Evolutionary conservation across 176 grass and related monocot species (phyloP), one percentile per base, ranked within the genome.

Genomic region (Oryza longistaminata): DNA sequence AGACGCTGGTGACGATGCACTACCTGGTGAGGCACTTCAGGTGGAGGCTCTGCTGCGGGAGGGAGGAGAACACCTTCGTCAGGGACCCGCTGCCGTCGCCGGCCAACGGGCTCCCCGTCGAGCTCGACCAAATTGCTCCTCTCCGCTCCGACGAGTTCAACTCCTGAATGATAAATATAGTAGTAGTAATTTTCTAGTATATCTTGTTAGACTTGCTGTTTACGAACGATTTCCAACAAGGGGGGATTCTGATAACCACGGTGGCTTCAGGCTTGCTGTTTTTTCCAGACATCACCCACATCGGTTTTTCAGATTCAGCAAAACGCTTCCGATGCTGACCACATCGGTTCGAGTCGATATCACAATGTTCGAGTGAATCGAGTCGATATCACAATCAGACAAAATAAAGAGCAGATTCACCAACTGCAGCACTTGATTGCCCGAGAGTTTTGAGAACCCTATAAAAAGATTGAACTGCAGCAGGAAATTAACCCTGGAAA

Each of bases 1-100:
- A 92, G 74, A 92, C 87, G 70, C 58, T 86, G 42, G 80, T 92
- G 24, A 83, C 72, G 8, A 89, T 92, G 90, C 70, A 89, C 24
- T 82, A 87, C 67, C 33, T 89, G 2, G 64, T 83, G 19, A 80
- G 49, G 35, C 43, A 45, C 1, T 92, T 89, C 80, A 79, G 73
- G 55, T 89, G 90, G 90, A 76, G 35, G 71, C 76, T 89, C 14
- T 66, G 80, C 67, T 33, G 65, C 79, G 53, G 53, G 17, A 19
- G n/a, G 52, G 48, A 48, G 68, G 74, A 83, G 12, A 11, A 90
- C 64, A 87, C 73, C 3, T 88, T 91, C 31, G 73, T 37, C 6
- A 88, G 86, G 46, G 73, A 91, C 40, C 90, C 82, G 27, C 82
- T 91, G 82, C 90, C 82, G 31, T 68, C 82, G 22, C 86, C 86